phyloP scores from a whole-genome alignment of 208 protist genomes.

The Leishmania tropica region DNA sequence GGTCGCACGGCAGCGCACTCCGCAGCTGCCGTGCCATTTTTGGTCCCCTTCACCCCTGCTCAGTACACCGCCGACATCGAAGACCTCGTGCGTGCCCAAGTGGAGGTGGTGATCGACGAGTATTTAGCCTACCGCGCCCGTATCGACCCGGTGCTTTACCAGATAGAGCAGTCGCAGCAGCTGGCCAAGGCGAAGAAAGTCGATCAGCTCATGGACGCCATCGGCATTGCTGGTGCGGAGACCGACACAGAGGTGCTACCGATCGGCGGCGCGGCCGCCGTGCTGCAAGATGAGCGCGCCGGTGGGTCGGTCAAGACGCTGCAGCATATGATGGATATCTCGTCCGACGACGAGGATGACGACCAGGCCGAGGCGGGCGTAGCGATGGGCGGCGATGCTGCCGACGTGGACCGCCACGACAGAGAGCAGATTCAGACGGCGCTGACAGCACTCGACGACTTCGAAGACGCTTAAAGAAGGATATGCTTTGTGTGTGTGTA shows the following conservation, averaged over 20 bases:
- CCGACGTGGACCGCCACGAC: conserved; percentile 44
- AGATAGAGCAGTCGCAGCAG: conserved; percentile 53
- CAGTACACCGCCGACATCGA: conserved; percentile 61
- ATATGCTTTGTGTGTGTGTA: background rate
- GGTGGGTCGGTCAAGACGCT: background rate
- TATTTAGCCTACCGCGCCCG: conserved; percentile 74
- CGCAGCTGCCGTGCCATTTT: conserved; percentile 19
- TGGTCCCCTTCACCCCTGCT: conserved; percentile 62
- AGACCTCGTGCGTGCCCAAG: conserved; percentile 67
- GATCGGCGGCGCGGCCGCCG: background rate
- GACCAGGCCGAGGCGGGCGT: conserved; percentile 17
- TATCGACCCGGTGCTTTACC: conserved; percentile 71
- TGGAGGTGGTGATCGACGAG: conserved; percentile 67
- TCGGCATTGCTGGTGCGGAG: conserved; percentile 32
- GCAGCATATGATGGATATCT: conserved; percentile 23
- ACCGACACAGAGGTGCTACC: conserved; percentile 12
- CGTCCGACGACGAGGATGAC: conserved; percentile 35
- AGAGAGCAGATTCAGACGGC: conserved; percentile 69
- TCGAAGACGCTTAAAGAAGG: conserved; percentile 69
- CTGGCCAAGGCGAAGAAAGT: conserved; percentile 42
- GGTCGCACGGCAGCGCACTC: background rate
- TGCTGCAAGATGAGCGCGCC: background rate
- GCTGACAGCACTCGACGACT: conserved; percentile 84
- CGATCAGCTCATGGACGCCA: conserved; percentile 58
- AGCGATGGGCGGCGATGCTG: conserved; percentile 8